Evolutionary conservation across 352 stramenopile species (phyloP), one percentile per base, ranked within the genome.

Genomic region (Pythium dissotocum): DNA sequence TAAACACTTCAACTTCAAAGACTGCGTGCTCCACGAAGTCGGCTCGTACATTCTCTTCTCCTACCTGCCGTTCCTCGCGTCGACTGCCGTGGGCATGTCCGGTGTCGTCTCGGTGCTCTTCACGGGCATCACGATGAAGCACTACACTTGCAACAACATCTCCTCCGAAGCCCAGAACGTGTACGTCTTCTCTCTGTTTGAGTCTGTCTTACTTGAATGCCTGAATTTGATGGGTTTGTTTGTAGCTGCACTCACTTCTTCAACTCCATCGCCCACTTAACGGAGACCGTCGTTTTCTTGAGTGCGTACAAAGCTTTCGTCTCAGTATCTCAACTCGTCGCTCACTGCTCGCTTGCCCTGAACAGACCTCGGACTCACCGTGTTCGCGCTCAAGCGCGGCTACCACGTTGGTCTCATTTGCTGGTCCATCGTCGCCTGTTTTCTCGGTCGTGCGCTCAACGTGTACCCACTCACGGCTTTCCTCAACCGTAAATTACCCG

Each of bases 61-160:
- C 18, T 76, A 77, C 61, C 42, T 85, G 44, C 65, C 72, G 9
- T 85, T 80, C 55, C 53, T 82, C 0, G 52, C 65, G 6, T 71
- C 68, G 9, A 67, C 62, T 10, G 67, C 65, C 32, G 65, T 77
- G 14, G 69, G 77, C 10, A 63, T 87, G 46, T 80, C 69, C 9
- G 87, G 89, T 35, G 93, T 97, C 63, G 87, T 94, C n/a, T 87
- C 82, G 1, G 88, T 94, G 52, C 73, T 95, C 8, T 93, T 97
- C 58, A 83, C 81, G 14, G 89, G 73, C 35, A 75, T 79, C 26
- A 75, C 72, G 6, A 79, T 79, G 72, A 79, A 79, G 61, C 72
- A 79, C 51, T 79, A 79, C 65, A 72, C 69, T 16, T 66, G 58
- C 69, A 79, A 79, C 70, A 79, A 79, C 69, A 63, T 79, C 30